phyloP scores from a whole-genome alignment of 805 yeast species.

The Pachysolen tannophilus region DNA sequence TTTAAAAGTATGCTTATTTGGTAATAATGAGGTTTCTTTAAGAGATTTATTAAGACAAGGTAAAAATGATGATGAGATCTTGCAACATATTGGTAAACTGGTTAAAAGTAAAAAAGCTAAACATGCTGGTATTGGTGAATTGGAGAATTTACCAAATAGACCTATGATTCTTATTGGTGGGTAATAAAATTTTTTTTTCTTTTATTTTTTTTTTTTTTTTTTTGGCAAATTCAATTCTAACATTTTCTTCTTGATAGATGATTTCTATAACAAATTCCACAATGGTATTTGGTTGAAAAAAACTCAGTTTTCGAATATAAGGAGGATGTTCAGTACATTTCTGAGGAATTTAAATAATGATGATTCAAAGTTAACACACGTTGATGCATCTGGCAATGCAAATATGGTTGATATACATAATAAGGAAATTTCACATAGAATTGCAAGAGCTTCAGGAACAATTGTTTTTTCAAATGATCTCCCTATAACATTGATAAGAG shows the following conservation, averaged over 20 bases:
- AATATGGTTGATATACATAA: constrained; percentile 41
- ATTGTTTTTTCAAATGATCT: constrained; percentile 29
- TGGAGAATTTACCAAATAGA: constrained; percentile 38
- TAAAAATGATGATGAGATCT: constrained; percentile 25
- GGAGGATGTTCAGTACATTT: neutral
- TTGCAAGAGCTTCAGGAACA: constrained; percentile 35
- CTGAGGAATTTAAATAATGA: neutral
- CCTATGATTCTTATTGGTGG: constrained; percentile 56
- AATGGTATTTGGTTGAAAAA: too few species aligned
- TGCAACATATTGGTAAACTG: constrained; percentile 34
- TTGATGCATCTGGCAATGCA: constrained; percentile 16
- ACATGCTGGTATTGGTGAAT: constrained; percentile 43
- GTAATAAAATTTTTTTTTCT: too few species aligned
- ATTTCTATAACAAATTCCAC: too few species aligned
- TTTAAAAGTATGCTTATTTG: constrained; percentile 46
- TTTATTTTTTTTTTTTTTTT: too few species aligned
- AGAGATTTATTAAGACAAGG: constrained; percentile 34
- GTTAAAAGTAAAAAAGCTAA: constrained; percentile 38
- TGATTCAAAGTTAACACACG: constrained; percentile 7
- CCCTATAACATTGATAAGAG: constrained; percentile 24
- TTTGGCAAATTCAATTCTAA: too few species aligned
- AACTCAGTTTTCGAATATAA: too few species aligned
- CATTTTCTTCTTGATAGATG: neutral
- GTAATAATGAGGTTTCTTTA: constrained; percentile 40
- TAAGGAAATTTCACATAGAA: constrained; percentile 30